Evolutionary conservation across 176 grass and related monocot genomes (phyloP), one percentile per base, ranked within the genome.

Genomic region (Oryza australiensis): DNA sequence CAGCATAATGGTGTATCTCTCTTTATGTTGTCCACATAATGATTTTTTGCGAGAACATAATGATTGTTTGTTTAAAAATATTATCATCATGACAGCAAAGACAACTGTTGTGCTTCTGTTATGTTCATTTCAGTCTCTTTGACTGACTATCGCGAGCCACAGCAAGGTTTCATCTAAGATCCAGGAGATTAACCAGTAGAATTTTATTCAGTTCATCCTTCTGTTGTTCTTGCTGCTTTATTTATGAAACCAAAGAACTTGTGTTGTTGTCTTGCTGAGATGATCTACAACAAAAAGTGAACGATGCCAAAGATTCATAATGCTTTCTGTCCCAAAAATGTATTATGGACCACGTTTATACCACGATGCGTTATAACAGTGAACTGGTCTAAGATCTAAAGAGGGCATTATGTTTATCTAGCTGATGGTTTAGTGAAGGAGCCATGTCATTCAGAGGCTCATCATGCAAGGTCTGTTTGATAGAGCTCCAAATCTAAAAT

Each of bases 111-210:
- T 51, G 45, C 45, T 49, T 49, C 45, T 68, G 41, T 3, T 27
- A 5, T 73, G 68, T 64, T 38, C 24, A 18, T 82, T 82, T 73
- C 32, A 37, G 32, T 37, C 9, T 72, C 51, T 33, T 73, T 49
- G 23, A 73, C 20, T 38, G 3, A 72, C 18, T 12, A 16, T 29
- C 1, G 53, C 0, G 7, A 57, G 3, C 0, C 9, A 5, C 72
- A 30, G 12, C 26, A 32, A 57, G 20, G 53, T 4, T 33, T 33
- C 27, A 65, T 18, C 20, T 32, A 45, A 73, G 26, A 45, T 82
- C 16, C 18, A 62, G 24, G 35, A n/a, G 57, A 24, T 3, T 27
- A 62, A 0, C 30, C 62, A n/a, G 24, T 70, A 81, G n/a, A 28
- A 41, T 62, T 72, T 55, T 27, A 18, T 40, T 43, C 59, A 26